A percentile compares a stretch with the other conserved stretches of the same genome.
Conservation (phyloP, 164 flowering plant species). For the Akebia trifoliata region DNA sequence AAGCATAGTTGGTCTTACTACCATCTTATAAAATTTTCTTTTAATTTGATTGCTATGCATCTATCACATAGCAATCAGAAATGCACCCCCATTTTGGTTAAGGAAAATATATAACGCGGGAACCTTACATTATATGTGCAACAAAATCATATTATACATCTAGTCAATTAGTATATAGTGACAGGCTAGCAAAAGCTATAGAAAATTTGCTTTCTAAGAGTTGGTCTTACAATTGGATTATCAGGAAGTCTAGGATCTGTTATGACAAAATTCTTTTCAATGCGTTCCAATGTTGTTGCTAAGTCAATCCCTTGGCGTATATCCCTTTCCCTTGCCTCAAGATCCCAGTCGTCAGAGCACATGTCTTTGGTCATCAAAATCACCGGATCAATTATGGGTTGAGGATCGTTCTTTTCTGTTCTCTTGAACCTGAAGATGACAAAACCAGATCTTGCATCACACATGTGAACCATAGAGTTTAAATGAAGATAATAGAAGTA, state of each 20-base stretch:
- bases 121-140: too few relatives aligned
- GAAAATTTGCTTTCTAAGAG: background rate
- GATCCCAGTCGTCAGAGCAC: slow-evolving; percentile 70
- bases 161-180: too few relatives aligned
- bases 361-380: slow-evolving; percentile 68
- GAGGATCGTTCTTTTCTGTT: slow-evolving; percentile 36
- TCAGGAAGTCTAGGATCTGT: slow-evolving; percentile 98
- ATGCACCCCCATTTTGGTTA: too few relatives aligned
- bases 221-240: slow-evolving; percentile 82
- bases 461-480: too few relatives aligned
- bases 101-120: too few relatives aligned
- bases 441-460: too few relatives aligned
- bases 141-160: too few relatives aligned
- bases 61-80: too few relatives aligned
- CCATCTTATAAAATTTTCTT: too few relatives aligned
- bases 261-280: slow-evolving; percentile 96
- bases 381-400: slow-evolving; percentile 55
- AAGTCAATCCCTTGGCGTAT: slow-evolving; percentile 92
- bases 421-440: slow-evolving; percentile 46
- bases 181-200: background rate
- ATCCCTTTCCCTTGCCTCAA: slow-evolving; percentile 66
- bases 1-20: too few relatives aligned
- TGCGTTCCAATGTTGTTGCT: slow-evolving; percentile 98
- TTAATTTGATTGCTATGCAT: too few relatives aligned
- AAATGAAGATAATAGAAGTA: slow-evolving; percentile 1